Percentiles rank a stretch among this genome's conserved stretches.
Evolutionary conservation across 164 flowering plant genomes (phyloP).

Genomic region (Annona cherimola): DNA sequence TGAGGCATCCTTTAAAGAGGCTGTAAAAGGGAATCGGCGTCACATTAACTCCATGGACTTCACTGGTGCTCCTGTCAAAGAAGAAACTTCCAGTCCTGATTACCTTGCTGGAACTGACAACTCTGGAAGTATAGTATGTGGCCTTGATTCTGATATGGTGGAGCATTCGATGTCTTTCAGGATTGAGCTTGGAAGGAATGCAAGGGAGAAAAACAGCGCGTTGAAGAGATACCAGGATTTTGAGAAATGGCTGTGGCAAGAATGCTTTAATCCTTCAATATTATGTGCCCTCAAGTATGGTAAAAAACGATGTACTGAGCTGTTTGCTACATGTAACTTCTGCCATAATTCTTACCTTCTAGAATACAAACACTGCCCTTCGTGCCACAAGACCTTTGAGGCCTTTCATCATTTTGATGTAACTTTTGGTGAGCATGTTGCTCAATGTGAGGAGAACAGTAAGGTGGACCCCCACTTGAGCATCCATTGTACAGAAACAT

Average conservation of each 20-base stretch:
- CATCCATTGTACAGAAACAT: conserved; percentile 19
- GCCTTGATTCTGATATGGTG: conserved; percentile 26
- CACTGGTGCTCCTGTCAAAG: conserved; percentile 16
- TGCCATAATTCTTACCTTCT: conserved; percentile 38
- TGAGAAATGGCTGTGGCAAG: conserved; percentile 79
- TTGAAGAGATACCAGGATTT: conserved; percentile 55
- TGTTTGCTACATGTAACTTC: conserved; percentile 43
- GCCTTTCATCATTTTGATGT: conserved; percentile 11
- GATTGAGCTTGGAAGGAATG: conserved; percentile 54
- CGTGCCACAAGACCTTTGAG: conserved; percentile 43
- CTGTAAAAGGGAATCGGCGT: conserved; percentile 30
- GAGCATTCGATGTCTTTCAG: conserved; percentile 52
- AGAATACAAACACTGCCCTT: conserved; percentile 54
- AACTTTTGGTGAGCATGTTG: conserved; percentile 44
- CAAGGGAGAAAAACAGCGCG: conserved; percentile 39
- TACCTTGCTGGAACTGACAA: conserved; percentile 32
- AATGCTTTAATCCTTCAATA: conserved; percentile 43
- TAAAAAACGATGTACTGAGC: conserved; percentile 42
- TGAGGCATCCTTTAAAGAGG: conserved; percentile 58
- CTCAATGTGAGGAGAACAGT: conserved; percentile 33
- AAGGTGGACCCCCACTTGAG: conserved; percentile 17
- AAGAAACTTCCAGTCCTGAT: conserved; percentile 32
- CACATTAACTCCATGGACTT: conserved; percentile 1
- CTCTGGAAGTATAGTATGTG: conserved; percentile 40
- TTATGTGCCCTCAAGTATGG: conserved; percentile 65